Conservation (phyloP, 495 filamentous ascomycete genomes). For the Aspergillus hancockii region DNA sequence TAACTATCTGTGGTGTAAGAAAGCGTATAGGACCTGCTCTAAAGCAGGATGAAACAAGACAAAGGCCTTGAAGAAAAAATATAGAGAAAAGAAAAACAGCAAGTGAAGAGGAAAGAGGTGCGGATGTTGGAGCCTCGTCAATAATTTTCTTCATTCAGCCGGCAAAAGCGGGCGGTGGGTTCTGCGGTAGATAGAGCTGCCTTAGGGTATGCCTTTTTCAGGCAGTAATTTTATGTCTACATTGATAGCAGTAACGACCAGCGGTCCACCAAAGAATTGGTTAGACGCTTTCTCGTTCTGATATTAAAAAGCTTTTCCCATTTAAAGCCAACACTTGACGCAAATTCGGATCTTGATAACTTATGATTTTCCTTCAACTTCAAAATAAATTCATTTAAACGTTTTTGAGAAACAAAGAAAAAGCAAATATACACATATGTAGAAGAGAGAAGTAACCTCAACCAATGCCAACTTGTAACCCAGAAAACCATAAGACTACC, state of each 20-base stretch:
- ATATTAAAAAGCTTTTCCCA: no score
- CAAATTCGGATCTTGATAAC: no score
- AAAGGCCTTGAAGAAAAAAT: background rate
- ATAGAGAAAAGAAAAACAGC: background rate
- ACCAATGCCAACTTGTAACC: background rate
- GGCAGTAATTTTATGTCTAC: background rate
- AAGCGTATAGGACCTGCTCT: background rate
- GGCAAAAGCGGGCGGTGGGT: slow-evolving; percentile 28
- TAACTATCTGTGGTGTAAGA: background rate
- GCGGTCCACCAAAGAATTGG: no score
- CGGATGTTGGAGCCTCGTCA: slow-evolving; percentile 13
- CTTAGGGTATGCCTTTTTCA: slow-evolving; percentile 13
- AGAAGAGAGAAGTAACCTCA: slow-evolving; percentile 7
- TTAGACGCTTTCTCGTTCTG: no score
- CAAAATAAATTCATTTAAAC: no score
- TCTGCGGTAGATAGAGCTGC: slow-evolving; percentile 20
- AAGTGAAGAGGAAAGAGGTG: slow-evolving; percentile 2
- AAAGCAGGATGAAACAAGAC: background rate
- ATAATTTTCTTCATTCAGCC: slow-evolving; percentile 29
- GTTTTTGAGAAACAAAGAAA: background rate
- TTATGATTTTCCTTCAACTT: no score
- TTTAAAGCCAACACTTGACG: no score
- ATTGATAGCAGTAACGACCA: no score
- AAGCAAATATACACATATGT: slow-evolving; percentile 1
- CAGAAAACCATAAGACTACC: background rate